Evolutionary conservation across 805 yeast genomes (phyloP), one percentile per base, ranked within the genome.

Genomic region (Blastobotrys mokoenaii): DNA sequence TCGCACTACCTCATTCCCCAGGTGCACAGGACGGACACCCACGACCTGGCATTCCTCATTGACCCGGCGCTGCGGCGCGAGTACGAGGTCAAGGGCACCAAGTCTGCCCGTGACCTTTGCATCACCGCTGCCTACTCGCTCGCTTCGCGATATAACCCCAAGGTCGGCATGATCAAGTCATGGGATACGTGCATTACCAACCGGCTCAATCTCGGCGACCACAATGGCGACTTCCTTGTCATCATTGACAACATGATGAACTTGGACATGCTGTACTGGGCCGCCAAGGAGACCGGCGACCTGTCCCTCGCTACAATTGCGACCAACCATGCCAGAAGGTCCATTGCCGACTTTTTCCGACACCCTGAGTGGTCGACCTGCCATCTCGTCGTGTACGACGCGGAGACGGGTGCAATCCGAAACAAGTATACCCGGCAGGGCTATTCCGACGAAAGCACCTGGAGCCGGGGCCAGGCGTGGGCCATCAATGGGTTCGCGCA

Each of bases 381-480:
- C 42, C 66, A 62, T 44, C 48, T 60, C 11, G 47, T 60, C 14
- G 57, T 57, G 11, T 60, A 55, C 43, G 55, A 61, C 40, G 15
- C 47, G 17, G 46, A 36, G 7, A 51, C 53, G 3, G 66, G 66
- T 3, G 34, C 33, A 4, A 47, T 46, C 1, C 56, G 52, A 34
- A 58, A 54, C 8, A 57, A 54, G 17, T 51, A 59, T 41, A 62
- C 65, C 17, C 47, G 55, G 39, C 65, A 62, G 46, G 65, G 66
- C 10, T 60, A 51, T 35, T 46, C 46, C 12, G 59, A 62, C 45
- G 62, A 58, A 9, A 35, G 58, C 9, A 47, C 56, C 32, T 62
- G 66, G 66, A 45, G 59, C 10, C 54, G 65, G 12, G 66, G 66
- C 35, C 65, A 61, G 47, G 58, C 66, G 3, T 61, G 66, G 66